Evolutionary conservation across 2,329 filamentous ascomycete genomes (phyloP).

Genomic region (Phaeophleospora eucalypticola): DNA sequence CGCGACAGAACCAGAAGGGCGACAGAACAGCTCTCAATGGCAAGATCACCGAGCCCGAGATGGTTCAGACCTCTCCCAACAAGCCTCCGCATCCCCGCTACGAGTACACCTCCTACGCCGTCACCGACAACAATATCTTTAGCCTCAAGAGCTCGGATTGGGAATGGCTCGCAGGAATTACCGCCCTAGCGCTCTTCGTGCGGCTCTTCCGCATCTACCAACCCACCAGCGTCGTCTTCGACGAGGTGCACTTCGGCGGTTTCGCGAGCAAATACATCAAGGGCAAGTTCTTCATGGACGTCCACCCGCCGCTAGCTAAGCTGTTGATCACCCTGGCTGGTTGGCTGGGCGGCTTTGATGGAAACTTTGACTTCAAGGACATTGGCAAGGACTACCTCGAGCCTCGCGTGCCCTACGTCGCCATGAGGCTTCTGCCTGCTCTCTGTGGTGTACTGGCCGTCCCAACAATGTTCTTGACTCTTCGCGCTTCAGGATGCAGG

Average conservation of each 20-base stretch:
- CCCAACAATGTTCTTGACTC: constrained; percentile 87
- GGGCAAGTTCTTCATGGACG: constrained; percentile 99
- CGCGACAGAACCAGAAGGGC: constrained; percentile 4
- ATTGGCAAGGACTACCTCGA: constrained; percentile 98
- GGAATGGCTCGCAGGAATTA: constrained; percentile 68
- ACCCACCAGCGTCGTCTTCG: constrained; percentile 93
- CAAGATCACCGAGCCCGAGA: constrained; percentile 14
- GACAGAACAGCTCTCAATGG: constrained; percentile 15
- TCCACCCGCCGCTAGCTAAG: constrained; percentile 96
- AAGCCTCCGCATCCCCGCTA: constrained; percentile 32
- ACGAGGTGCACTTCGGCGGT: constrained; percentile 98
- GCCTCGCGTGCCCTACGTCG: constrained; percentile 90
- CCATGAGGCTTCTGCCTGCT: constrained; percentile 92
- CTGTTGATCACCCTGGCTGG: constrained; percentile 92
- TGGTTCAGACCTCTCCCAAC: constrained; percentile 28
- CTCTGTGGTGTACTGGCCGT: constrained; percentile 83
- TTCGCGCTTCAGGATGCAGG: constrained; percentile 86
- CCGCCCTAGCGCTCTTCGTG: constrained; percentile 70
- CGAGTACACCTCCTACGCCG: constrained; percentile 72
- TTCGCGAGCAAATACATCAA: constrained; percentile 99
- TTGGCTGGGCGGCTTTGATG: constrained; percentile 91
- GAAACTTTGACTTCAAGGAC: constrained; percentile 97
- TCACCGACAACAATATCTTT: constrained; percentile 88
- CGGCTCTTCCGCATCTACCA: constrained; percentile 95
- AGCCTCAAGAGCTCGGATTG: constrained; percentile 80